A percentile compares a stretch with the other conserved stretches of the same genome.
Conservation (phyloP, 352 stramenopile species). For the Phytopythium litorale region DNA sequence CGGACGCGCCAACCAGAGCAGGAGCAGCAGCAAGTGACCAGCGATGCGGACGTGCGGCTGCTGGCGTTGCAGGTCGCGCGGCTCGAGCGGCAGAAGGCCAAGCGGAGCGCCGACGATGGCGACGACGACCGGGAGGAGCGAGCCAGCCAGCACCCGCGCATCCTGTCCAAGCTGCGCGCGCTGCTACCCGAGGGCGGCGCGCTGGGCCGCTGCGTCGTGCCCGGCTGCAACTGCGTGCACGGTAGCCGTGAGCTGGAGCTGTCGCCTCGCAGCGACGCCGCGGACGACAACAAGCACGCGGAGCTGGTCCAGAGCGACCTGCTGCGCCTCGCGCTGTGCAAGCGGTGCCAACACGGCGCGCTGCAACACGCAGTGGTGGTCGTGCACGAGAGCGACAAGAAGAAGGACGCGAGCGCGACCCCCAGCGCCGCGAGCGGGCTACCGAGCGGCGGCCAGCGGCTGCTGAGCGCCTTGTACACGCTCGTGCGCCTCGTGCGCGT, state of each 20-base stretch:
- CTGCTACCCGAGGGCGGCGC: constrained; percentile 52
- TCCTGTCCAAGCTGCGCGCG: constrained; percentile 33
- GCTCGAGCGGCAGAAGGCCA: constrained; percentile 13
- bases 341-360: constrained; percentile 65
- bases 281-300: not conserved
- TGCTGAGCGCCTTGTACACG: constrained; percentile 54
- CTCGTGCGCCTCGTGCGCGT: constrained; percentile 56
- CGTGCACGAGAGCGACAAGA: constrained; percentile 27
- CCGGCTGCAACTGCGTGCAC: constrained; percentile 56
- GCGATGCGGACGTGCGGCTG: constrained; percentile 5
- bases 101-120: constrained; percentile 6
- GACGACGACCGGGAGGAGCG: constrained; percentile 11
- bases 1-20: not conserved
- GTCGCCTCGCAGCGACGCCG: not conserved
- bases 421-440: constrained; percentile 2
- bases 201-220: constrained; percentile 50
- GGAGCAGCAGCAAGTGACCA: not conserved
- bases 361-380: constrained; percentile 58
- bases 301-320: constrained; percentile 13
- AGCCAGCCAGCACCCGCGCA: constrained; percentile 21
- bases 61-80: constrained; percentile 1
- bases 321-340: constrained; percentile 36
- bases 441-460: constrained; percentile 52
- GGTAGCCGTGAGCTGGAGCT: constrained; percentile 35
- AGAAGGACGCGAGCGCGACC: not conserved